Base-by-base conservation (phyloP, 805 yeast genomes). In the Sungouiozyma ichnusensis region DNA sequence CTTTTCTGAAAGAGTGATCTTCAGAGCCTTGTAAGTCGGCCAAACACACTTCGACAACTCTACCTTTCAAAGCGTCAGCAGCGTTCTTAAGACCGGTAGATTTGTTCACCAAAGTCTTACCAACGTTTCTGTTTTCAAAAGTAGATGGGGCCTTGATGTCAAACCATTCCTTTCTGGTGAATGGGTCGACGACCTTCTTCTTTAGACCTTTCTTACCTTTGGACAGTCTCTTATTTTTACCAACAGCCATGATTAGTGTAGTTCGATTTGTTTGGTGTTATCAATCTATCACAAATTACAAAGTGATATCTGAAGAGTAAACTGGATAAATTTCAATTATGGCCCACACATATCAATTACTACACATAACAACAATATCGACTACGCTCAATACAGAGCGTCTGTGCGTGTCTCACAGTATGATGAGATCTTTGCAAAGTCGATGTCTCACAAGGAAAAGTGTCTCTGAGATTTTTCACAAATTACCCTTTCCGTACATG, bases 121-220 rank as follows among this genome's bases (percentile, higher is more conserved):
- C 97, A 67, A 87, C 97, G 64, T 85, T 85, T 75, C 96, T 87
- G 82, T 85, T 85, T 74, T 87, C 97, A 64, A 88, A 88, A 63
- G 96, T 87, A 63, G 96, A 81, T 67, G 97, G 97, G 57, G 97
- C 97, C 77, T 88, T 87, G 74, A 87, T 85, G 72, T 85, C 94
- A 72, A 77, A 87, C 97, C 97, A 88, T 63, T 88, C 97, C 77
- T 88, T 88, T 74, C 88, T 86, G 81, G 95, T 77, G 90, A 88
- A 90, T 68, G 97, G 97, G 79, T 88, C 97, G 60, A 86, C 94
- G 67, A 85, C 90, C 82, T 81, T 90, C 94, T 90, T 90, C 94
- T 90, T 88, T 72, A 86, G 75, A 67, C 97, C 97, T 75, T 90
- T 90, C 86, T 82, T 82, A 68, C 90, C 90, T 77, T 79, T 80